Percentiles rank a stretch among this genome's conserved stretches.
These are phyloP conservation scores for Coniochaeta ligniaria DNA, from an alignment of 2,329 filamentous ascomycete species.

Conservation along the genomic window DNA sequence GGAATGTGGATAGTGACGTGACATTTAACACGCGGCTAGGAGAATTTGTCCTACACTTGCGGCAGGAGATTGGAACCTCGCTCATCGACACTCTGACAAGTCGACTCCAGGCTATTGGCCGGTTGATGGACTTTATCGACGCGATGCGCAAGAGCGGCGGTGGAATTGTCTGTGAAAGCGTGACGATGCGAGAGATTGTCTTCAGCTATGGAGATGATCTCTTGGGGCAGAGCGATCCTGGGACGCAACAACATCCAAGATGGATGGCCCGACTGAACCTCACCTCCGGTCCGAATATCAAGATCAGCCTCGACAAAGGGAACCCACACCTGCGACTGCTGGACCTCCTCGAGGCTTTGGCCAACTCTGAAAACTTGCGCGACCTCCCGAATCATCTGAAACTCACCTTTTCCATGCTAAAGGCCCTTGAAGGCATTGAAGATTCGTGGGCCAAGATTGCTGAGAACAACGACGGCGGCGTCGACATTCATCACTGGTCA, in stretches of 20 bases:
- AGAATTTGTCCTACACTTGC: constrained; percentile 55
- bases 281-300: constrained; percentile 37
- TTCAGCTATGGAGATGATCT: constrained; percentile 56
- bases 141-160: constrained; percentile 51
- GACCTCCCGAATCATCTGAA: constrained; percentile 48
- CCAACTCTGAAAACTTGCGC: constrained; percentile 48
- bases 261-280: constrained; percentile 56
- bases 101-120: constrained; percentile 59
- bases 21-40: constrained; percentile 52
- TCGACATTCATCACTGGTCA: constrained; percentile 45
- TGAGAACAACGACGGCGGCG: constrained; percentile 33
- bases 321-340: constrained; percentile 63
- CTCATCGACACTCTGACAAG: constrained; percentile 52
- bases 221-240: constrained; percentile 3
- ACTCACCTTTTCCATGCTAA: constrained; percentile 57
- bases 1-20: constrained; percentile 52
- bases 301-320: constrained; percentile 39
- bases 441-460: constrained; percentile 37
- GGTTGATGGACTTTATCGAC: constrained; percentile 62
- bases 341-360: constrained; percentile 49
- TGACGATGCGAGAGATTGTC: constrained; percentile 54
- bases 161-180: constrained; percentile 48
- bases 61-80: constrained; percentile 49
- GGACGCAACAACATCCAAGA: neutral
- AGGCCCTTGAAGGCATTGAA: constrained; percentile 54